Evolutionary conservation across 306 rosid species (phyloP).

Genomic region (Trichosanthes cucumerina): DNA sequence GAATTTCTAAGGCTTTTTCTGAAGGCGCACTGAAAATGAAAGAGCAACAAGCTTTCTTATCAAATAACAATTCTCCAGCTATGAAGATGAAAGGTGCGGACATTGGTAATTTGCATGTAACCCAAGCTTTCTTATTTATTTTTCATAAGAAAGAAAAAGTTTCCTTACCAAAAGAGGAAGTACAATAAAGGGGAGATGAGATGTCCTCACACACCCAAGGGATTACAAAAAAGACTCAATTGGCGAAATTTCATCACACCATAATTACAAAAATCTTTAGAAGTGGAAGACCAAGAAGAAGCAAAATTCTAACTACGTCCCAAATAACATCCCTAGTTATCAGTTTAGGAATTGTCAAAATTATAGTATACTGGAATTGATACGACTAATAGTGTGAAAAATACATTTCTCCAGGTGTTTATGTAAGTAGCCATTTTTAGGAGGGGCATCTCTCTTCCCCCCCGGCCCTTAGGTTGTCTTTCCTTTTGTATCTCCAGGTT

Average conservation of each 20-base stretch:
- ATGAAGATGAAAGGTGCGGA: neutral
- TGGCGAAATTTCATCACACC: neutral
- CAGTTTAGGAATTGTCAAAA: neutral
- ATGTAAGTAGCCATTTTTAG: neutral
- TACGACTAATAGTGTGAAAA: neutral
- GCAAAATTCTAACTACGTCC: neutral
- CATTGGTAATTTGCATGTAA: neutral
- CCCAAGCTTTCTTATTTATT: neutral
- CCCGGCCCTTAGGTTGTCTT: neutral
- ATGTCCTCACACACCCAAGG: neutral
- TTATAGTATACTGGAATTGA: neutral
- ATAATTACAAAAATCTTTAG: neutral
- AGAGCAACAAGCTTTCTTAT: neutral
- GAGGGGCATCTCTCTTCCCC: neutral
- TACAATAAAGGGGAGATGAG: neutral
- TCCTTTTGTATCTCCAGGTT: neutral
- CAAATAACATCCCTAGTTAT: neutral
- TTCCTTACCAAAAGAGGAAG: neutral
- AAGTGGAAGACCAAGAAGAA: neutral
- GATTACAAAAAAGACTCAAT: neutral
- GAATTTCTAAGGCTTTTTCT: neutral
- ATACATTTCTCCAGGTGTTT: neutral
- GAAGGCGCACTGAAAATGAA: neutral
- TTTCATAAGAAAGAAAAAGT: neutral
- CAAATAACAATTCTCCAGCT: neutral